Conservation (phyloP, 768 basidiomycete genomes). For the Pulveroboletus ravenelii region DNA sequence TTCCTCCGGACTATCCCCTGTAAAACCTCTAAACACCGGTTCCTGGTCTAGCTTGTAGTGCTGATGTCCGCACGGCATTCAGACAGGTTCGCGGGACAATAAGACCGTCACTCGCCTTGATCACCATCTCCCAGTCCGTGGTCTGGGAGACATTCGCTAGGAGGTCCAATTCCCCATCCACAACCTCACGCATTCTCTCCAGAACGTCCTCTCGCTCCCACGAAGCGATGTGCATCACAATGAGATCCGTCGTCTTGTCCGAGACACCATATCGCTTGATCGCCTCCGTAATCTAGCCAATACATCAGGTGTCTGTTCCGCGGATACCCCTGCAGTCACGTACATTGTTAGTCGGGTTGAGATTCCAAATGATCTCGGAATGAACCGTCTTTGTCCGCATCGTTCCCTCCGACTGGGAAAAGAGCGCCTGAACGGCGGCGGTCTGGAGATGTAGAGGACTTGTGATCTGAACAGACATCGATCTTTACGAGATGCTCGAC, state of each 20-base stretch:
- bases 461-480: constrained; percentile 57
- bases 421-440: constrained; percentile 76
- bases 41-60: constrained; percentile 68
- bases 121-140: constrained; percentile 70
- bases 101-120: constrained; percentile 53
- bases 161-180: constrained; percentile 52
- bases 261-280: constrained; percentile 83
- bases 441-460: constrained; percentile 79
- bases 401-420: constrained; percentile 53
- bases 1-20: constrained; percentile 35
- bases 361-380: constrained; percentile 83
- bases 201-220: constrained; percentile 40
- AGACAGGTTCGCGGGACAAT: too few relatives aligned
- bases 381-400: constrained; percentile 85
- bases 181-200: constrained; percentile 49
- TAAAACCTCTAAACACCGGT: constrained; percentile 33
- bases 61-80: constrained; percentile 32
- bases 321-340: constrained; percentile 10
- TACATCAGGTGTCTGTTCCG: background rate
- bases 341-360: constrained; percentile 88
- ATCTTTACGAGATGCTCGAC: constrained; percentile 6
- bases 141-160: constrained; percentile 40
- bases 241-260: constrained; percentile 53
- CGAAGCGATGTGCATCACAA: constrained; percentile 66
- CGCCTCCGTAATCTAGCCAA: constrained; percentile 75